phyloP scores from a whole-genome alignment of 2,329 filamentous ascomycete genomes.

The Arthrobotrys sphaeroides region DNA sequence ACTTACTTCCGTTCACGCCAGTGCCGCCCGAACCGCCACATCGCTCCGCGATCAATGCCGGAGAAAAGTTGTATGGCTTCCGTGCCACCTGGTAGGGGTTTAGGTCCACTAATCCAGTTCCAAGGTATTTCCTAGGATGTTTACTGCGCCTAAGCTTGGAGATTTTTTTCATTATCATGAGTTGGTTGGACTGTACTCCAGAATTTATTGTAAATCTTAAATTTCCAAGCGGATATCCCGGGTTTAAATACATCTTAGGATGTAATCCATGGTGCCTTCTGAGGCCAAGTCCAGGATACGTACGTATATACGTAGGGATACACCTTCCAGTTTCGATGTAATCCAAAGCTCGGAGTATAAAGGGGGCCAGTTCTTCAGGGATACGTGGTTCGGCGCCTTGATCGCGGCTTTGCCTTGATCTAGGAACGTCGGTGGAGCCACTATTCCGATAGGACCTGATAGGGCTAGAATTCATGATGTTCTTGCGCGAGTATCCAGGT shows the following conservation, averaged over 20 bases:
- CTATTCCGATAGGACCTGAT: background rate
- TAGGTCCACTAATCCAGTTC: background rate
- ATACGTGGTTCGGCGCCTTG: background rate
- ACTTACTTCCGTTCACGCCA: background rate
- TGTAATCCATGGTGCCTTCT: background rate
- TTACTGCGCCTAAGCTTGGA: background rate
- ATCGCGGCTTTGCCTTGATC: background rate
- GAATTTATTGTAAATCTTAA: background rate
- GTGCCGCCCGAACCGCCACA: background rate
- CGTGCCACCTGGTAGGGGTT: background rate
- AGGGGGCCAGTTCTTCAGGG: background rate
- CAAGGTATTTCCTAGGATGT: background rate
- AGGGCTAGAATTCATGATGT: background rate
- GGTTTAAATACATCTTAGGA: background rate
- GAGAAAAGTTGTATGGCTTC: background rate
- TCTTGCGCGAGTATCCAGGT: background rate
- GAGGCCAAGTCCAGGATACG: background rate
- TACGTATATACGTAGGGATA: background rate
- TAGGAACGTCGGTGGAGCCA: background rate
- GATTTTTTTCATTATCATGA: background rate
- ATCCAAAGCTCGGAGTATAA: background rate
- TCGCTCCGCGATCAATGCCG: background rate
- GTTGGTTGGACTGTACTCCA: background rate
- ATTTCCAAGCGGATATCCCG: background rate
- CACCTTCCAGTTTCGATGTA: background rate